phyloP scores from a whole-genome alignment of 2,329 filamentous ascomycete genomes.

The Dactylella cylindrospora region DNA sequence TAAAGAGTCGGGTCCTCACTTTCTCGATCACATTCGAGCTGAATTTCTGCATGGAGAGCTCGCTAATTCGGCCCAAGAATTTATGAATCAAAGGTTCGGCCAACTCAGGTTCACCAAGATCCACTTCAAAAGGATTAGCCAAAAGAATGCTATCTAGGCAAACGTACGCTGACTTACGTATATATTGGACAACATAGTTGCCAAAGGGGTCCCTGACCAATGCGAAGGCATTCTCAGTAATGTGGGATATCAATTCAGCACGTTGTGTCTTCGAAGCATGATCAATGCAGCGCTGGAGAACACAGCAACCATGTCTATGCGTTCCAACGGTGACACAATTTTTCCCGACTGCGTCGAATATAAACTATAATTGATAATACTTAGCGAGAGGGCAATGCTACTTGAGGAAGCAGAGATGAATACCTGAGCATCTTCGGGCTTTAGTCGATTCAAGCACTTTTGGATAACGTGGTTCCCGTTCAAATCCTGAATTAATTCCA shows the following conservation, averaged over 20 bases:
- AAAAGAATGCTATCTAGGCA: not conserved
- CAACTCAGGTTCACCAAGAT: conserved; percentile 82
- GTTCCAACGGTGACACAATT: conserved; percentile 90
- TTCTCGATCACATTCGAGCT: conserved; percentile 99
- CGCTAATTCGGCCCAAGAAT: conserved; percentile 72
- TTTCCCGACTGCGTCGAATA: conserved; percentile 87
- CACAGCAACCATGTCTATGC: conserved; percentile 95
- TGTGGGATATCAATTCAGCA: conserved; percentile 77
- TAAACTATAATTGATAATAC: conserved; percentile 61
- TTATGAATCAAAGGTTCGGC: conserved; percentile 82
- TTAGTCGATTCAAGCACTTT: conserved; percentile 95
- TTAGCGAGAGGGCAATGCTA: not conserved
- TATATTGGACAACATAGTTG: conserved; percentile 99
- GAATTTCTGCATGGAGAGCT: conserved; percentile 91
- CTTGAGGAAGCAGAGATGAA: not conserved
- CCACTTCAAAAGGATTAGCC: conserved; percentile 57
- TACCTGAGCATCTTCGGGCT: conserved; percentile 72
- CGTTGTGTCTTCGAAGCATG: conserved; percentile 91
- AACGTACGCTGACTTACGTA: conserved; percentile 55
- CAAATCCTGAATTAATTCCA: conserved; percentile 92
- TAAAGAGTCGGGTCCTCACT: conserved; percentile 50
- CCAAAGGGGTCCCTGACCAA: conserved; percentile 96
- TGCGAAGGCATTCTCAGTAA: conserved; percentile 82
- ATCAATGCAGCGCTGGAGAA: conserved; percentile 96
- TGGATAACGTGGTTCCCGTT: conserved; percentile 99